These are phyloP conservation scores for Lathyrus tuberosus DNA, from an alignment of 306 rosid species.

Conservation along the genomic window DNA sequence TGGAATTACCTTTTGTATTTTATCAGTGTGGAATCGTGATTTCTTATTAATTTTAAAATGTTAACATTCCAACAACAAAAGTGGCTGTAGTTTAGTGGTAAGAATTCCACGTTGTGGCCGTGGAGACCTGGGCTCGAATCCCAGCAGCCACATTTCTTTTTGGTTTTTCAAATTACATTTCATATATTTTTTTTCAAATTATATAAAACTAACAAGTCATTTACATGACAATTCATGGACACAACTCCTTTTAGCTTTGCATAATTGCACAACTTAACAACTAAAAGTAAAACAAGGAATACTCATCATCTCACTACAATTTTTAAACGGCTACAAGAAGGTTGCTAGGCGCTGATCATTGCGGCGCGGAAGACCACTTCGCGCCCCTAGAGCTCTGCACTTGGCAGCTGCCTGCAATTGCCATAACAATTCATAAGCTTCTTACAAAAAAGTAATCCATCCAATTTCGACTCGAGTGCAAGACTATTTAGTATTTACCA, in stretches of 20 bases:
- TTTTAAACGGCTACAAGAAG: conserved; percentile 39
- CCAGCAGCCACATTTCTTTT: not conserved
- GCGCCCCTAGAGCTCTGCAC: conserved; percentile 79
- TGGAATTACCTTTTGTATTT: too few relatives aligned
- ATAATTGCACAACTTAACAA: not conserved
- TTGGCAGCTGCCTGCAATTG: conserved; percentile 71
- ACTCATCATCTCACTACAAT: not conserved
- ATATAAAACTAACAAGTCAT: too few relatives aligned
- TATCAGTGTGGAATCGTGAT: too few relatives aligned
- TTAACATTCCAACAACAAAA: not conserved
- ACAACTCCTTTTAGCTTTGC: not conserved
- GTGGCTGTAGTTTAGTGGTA: conserved; percentile 20
- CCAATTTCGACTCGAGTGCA: conserved; percentile 5
- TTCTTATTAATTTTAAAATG: too few relatives aligned
- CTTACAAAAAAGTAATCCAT: not conserved
- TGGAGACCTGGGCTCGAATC: conserved; percentile 20
- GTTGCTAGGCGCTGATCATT: conserved; percentile 56
- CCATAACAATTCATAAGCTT: conserved; percentile 20
- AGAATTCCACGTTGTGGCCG: conserved; percentile 21
- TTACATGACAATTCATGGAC: not conserved
- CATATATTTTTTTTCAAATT: too few relatives aligned
- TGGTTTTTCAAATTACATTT: not conserved
- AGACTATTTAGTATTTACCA: conserved; percentile 53
- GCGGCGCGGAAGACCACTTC: conserved; percentile 67
- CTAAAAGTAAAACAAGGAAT: not conserved